Evolutionary conservation across 345 rosid species (phyloP).

Genomic region (Populus nigra): DNA sequence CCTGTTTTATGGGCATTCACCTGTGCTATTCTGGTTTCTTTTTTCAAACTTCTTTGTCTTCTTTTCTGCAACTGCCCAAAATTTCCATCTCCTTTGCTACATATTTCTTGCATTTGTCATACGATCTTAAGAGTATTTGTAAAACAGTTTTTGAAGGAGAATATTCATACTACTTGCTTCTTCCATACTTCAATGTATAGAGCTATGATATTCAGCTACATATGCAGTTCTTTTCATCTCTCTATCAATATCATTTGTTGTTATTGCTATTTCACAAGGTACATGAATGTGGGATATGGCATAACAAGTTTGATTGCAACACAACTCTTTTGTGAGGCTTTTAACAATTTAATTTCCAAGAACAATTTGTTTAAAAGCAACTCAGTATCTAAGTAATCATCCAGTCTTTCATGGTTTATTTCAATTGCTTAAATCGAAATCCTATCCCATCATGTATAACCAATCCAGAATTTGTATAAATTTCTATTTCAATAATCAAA

Average conservation of each 20-base stretch:
- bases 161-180: too few species aligned
- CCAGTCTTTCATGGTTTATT: not conserved
- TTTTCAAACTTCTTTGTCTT: not conserved
- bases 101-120: too few species aligned
- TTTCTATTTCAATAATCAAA: not conserved
- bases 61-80: too few species aligned
- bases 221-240: not conserved
- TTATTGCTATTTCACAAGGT: not conserved
- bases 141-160: too few species aligned
- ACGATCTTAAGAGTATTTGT: too few species aligned
- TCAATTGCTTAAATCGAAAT: not conserved
- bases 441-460: not conserved
- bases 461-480: not conserved
- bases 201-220: not conserved
- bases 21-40: not conserved
- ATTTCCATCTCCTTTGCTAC: too few species aligned
- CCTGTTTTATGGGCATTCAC: not conserved
- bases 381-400: not conserved
- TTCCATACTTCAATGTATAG: not conserved
- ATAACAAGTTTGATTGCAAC: not conserved
- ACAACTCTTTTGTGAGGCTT: not conserved
- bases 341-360: not conserved
- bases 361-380: not conserved
- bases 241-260: not conserved
- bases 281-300: not conserved